These are phyloP conservation scores for Cutaneotrichosporon curvatum DNA, from an alignment of 1,284 basidiomycete genomes.

Conservation along the genomic window DNA sequence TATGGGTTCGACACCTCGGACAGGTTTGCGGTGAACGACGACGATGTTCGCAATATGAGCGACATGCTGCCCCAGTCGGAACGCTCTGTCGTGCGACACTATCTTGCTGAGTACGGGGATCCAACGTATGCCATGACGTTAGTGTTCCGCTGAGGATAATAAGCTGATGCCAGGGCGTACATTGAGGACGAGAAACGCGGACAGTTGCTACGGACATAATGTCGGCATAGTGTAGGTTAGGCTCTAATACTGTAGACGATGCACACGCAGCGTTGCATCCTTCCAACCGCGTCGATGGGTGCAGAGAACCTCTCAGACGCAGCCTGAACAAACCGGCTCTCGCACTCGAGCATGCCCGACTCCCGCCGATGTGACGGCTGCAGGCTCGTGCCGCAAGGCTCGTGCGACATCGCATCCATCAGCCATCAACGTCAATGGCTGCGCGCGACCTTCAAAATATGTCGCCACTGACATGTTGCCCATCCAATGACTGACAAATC, in stretches of 20 bases:
- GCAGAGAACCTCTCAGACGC: too few relatives aligned
- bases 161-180: conserved; percentile 54
- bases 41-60: conserved; percentile 57
- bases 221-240: neutral
- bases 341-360: too few relatives aligned
- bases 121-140: conserved; percentile 69
- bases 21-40: conserved; percentile 17
- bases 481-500: too few relatives aligned
- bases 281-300: too few relatives aligned
- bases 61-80: conserved; percentile 72
- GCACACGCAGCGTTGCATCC: neutral
- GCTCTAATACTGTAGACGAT: too few relatives aligned
- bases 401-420: too few relatives aligned
- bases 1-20: neutral
- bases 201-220: conserved; percentile 42
- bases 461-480: too few relatives aligned
- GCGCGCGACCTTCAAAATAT: too few relatives aligned
- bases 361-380: too few relatives aligned
- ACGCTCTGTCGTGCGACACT: conserved; percentile 59
- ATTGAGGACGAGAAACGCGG: conserved; percentile 79
- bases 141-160: conserved; percentile 10
- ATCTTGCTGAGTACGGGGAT: conserved; percentile 62
- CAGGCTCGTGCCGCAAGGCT: too few relatives aligned
- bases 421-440: too few relatives aligned
- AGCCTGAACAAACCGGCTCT: too few relatives aligned